A percentile compares a stretch with the other conserved stretches of the same genome.
These are phyloP conservation scores for Trichocladium uniseriatum DNA, from an alignment of 495 filamentous ascomycete genomes.

Conservation along the genomic window DNA sequence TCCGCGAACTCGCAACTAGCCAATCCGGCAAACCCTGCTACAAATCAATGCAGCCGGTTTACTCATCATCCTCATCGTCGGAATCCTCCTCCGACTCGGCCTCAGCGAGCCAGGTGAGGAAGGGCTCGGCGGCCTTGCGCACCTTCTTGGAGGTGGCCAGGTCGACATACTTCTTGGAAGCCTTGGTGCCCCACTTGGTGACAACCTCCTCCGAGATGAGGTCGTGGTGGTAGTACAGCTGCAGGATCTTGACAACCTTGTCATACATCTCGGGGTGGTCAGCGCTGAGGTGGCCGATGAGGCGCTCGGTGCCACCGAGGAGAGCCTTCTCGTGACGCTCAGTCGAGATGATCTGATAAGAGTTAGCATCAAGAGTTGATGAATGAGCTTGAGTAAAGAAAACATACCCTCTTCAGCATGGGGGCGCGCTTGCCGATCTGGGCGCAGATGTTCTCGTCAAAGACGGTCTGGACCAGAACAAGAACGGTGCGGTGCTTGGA, in stretches of 20 bases:
- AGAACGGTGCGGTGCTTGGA: conserved; percentile 86
- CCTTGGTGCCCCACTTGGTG: conserved; percentile 84
- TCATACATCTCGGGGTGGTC: conserved; percentile 69
- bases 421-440: conserved; percentile 72
- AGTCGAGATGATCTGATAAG: conserved; percentile 61
- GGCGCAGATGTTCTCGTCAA: conserved; percentile 73
- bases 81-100: conserved; percentile 74
- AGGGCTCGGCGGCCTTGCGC: conserved; percentile 85
- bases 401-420: conserved; percentile 75
- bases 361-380: conserved; percentile 26
- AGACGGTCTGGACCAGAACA: conserved; percentile 88
- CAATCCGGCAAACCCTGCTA: background rate
- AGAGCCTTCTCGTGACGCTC: conserved; percentile 94
- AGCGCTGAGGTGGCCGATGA: conserved; percentile 58
- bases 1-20: background rate
- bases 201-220: conserved; percentile 78
- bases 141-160: conserved; percentile 85
- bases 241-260: conserved; percentile 74
- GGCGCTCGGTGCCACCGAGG: conserved; percentile 92
- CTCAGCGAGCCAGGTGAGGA: conserved; percentile 86
- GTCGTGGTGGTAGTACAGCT: conserved; percentile 80
- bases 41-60: background rate
- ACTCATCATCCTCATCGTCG: conserved; percentile 44
- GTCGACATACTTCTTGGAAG: conserved; percentile 97
- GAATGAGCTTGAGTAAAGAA: background rate